These are phyloP conservation scores for Daedalea quercina DNA, from an alignment of 768 basidiomycete genomes.

Conservation along the genomic window DNA sequence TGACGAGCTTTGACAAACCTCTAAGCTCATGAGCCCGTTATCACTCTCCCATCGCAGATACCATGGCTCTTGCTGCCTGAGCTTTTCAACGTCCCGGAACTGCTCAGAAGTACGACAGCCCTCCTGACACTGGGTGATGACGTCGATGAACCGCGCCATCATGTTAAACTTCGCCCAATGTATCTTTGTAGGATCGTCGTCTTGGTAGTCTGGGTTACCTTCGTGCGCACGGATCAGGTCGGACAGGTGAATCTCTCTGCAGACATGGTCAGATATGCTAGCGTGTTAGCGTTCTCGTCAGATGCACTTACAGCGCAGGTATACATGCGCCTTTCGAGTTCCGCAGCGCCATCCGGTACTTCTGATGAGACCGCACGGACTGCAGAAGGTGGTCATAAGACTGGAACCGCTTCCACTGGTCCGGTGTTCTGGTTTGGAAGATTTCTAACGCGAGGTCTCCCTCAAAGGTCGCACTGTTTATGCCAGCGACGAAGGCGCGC, in stretches of 20 bases:
- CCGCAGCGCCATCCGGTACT: conserved; percentile 85
- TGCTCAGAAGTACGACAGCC: conserved; percentile 42
- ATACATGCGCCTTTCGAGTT: conserved; percentile 85
- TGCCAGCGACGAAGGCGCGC: conserved; percentile 90
- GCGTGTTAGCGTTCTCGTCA: background rate
- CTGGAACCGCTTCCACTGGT: conserved; percentile 67
- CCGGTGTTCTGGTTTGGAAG: conserved; percentile 61
- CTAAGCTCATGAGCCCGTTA: conserved; percentile 58
- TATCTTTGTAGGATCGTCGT: conserved; percentile 61
- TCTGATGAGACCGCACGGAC: conserved; percentile 73
- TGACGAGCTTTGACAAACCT: conserved; percentile 37
- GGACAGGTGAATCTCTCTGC: conserved; percentile 84
- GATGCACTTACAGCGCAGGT: conserved; percentile 58
- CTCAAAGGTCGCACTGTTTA: conserved; percentile 75
- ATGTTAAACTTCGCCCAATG: conserved; percentile 97
- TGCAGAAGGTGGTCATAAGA: conserved; percentile 84
- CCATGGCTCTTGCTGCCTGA: conserved; percentile 43
- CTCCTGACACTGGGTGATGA: conserved; percentile 71
- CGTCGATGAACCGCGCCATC: conserved; percentile 81
- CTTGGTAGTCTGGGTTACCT: conserved; percentile 68
- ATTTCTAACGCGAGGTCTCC: conserved; percentile 73
- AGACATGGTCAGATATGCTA: conserved; percentile 9
- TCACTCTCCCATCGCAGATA: conserved; percentile 35
- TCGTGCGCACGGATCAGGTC: conserved; percentile 86
- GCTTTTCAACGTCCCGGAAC: conserved; percentile 43